Evolutionary conservation across 345 rosid genomes (phyloP).

Genomic region (Acer campestre): DNA sequence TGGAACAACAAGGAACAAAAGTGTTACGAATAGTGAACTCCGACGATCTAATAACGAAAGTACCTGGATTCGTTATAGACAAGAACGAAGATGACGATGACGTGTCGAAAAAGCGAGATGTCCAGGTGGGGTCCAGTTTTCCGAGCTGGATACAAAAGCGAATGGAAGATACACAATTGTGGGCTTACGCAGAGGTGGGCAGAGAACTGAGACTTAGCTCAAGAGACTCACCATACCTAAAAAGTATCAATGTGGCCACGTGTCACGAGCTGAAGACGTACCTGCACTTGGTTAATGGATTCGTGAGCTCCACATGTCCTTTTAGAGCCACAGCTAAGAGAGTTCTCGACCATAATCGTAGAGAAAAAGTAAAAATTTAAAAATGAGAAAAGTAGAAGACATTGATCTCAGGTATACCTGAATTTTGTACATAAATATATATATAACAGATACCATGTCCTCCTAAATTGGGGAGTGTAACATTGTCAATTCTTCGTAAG

Average conservation of each 20-base stretch:
- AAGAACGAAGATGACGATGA: slow-evolving; percentile 24
- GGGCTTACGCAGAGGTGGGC: slow-evolving; percentile 86
- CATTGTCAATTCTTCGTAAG: not conserved
- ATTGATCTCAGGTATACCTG: not conserved
- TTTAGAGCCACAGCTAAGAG: slow-evolving; percentile 56
- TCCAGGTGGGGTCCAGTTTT: slow-evolving; percentile 26
- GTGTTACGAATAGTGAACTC: slow-evolving; percentile 84
- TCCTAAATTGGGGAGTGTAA: not conserved
- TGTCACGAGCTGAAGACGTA: slow-evolving; percentile 90
- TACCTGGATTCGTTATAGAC: slow-evolving; percentile 79
- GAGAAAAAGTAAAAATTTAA: not conserved
- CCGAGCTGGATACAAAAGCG: slow-evolving; percentile 64
- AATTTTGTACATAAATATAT: not conserved
- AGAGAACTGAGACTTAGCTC: slow-evolving; percentile 72
- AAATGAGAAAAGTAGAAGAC: not conserved
- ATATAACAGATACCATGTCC: not conserved
- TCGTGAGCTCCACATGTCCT: slow-evolving; percentile 76
- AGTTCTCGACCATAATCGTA: slow-evolving; percentile 26
- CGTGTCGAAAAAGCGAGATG: slow-evolving; percentile 5
- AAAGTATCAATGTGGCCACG: slow-evolving; percentile 55
- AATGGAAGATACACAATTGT: slow-evolving; percentile 54
- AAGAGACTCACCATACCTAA: slow-evolving; percentile 63
- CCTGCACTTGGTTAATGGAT: slow-evolving; percentile 64
- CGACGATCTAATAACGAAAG: slow-evolving; percentile 80
- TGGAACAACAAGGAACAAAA: slow-evolving; percentile 75